These are phyloP conservation scores for Cryptococcus hybrid DNA, from an alignment of 1,284 basidiomycete genomes.

Conservation along the genomic window DNA sequence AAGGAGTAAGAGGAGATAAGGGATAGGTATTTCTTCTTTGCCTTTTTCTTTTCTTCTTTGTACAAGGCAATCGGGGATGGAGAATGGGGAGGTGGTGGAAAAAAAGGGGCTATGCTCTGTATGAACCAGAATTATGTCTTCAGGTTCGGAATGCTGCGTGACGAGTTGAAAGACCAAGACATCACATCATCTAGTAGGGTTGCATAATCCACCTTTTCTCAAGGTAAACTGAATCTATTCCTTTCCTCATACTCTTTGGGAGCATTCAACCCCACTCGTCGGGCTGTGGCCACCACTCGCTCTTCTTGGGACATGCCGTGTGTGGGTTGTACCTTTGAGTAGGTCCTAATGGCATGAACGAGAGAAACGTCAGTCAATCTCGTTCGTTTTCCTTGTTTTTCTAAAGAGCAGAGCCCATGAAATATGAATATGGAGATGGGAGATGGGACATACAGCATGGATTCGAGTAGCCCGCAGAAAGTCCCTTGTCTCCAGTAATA, in stretches of 20 bases:
- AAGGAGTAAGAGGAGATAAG: constrained; percentile 13
- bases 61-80: too few species aligned
- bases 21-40: too few species aligned
- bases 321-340: constrained; percentile 49
- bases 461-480: constrained; percentile 69
- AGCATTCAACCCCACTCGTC: constrained; percentile 70
- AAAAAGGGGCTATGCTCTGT: too few species aligned
- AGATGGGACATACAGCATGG: constrained; percentile 54
- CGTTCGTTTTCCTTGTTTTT: neutral
- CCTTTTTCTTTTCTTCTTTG: too few species aligned
- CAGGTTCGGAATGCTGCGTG: too few species aligned
- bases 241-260: constrained; percentile 39
- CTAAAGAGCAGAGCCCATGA: neutral
- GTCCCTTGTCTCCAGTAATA: constrained; percentile 64
- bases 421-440: too few species aligned
- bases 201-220: neutral
- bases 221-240: neutral
- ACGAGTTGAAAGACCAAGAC: too few species aligned
- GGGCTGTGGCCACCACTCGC: constrained; percentile 75
- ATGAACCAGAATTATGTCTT: too few species aligned
- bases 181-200: too few species aligned
- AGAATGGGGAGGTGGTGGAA: too few species aligned
- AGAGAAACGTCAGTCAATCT: too few species aligned
- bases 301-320: constrained; percentile 75
- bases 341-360: too few species aligned